Evolutionary conservation across 305 asterid species (phyloP), one percentile per base, ranked within the genome.

Genomic region (Striga hermonthica): DNA sequence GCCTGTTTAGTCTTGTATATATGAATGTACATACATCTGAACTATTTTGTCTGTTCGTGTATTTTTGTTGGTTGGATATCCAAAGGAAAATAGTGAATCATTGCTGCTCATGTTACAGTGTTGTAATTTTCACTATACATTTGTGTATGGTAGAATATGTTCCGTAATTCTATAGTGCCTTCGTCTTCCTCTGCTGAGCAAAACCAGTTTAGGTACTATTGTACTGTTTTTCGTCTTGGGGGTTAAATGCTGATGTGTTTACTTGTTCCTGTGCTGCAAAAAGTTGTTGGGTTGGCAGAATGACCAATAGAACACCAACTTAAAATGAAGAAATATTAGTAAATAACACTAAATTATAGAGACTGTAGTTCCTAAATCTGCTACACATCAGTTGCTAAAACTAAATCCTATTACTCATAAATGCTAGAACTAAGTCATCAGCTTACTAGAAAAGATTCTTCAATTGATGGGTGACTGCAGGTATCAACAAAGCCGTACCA

Each of bases 241-340:
- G 57, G 54, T 60, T 54, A 35, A 71, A 60, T 64, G 48, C 59
- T 55, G 57, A 55, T 69, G 57, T 62, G 31, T 55, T 36, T 48
- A 8, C 14, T 15, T 22, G 6, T 60, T 45, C 43, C 15, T 45
- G 45, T 9, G 10, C 7, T 69, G 12, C 14, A 10, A 41, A 60
- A 37, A 49, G 37, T 52, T 69, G 31, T 59, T 64, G 47, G 53
- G 36, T 64, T 57, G 65, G 36, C 6, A 45, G 38, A 49, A 44
- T 45, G 36, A 58, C 28, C 15, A 22, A 22, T 22, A 2, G 31
- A 22, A 22, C 31, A 22, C 31, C 31, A 22, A 22, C 31, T 22
- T 22, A 22, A 22, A 22, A 22, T 22, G 31, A 22, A 22, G 31
- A 2, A 22, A 22, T 22, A 22, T 22, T 22, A 22, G 31, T 22